These are phyloP conservation scores for Vitis labrusca DNA, from an alignment of 164 flowering plant genomes.

Conservation along the genomic window DNA sequence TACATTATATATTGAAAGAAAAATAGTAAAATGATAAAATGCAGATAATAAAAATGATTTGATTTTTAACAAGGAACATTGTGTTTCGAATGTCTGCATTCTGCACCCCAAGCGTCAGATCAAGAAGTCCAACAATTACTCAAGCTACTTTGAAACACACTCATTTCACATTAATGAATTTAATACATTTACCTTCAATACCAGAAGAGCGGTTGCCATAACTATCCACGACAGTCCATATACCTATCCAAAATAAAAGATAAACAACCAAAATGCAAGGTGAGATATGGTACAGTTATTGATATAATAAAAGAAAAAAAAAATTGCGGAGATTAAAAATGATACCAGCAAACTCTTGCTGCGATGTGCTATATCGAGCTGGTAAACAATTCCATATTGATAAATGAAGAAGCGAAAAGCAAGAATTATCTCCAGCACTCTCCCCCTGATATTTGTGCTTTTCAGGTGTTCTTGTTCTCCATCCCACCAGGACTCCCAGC, in stretches of 20 bases:
- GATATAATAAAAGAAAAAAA: neutral
- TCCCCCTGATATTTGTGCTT: conserved; percentile 66
- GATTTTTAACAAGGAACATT: neutral
- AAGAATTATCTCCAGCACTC: conserved; percentile 76
- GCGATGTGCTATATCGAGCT: conserved; percentile 74
- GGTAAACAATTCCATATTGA: conserved; percentile 97
- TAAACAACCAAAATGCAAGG: neutral
- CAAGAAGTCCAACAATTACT: neutral
- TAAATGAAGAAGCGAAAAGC: conserved; percentile 83
- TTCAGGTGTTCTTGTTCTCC: conserved; percentile 81
- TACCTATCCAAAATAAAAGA: conserved; percentile 45
- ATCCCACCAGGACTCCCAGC: conserved; percentile 99
- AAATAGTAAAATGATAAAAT: too few relatives aligned
- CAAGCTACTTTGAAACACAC: neutral
- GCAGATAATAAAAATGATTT: too few relatives aligned
- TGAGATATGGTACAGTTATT: neutral
- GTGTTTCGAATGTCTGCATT: neutral
- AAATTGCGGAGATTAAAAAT: neutral
- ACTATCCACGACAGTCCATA: conserved; percentile 95
- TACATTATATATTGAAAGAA: too few relatives aligned
- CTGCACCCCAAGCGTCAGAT: neutral
- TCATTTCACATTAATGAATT: neutral
- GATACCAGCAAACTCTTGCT: conserved; percentile 70
- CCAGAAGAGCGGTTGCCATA: conserved; percentile 60
- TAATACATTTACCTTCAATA: conserved; percentile 66